A percentile compares a stretch with the other conserved stretches of the same genome.
phyloP scores from a whole-genome alignment of 768 basidiomycete genomes.

The Mycena olivaceomarginata region DNA sequence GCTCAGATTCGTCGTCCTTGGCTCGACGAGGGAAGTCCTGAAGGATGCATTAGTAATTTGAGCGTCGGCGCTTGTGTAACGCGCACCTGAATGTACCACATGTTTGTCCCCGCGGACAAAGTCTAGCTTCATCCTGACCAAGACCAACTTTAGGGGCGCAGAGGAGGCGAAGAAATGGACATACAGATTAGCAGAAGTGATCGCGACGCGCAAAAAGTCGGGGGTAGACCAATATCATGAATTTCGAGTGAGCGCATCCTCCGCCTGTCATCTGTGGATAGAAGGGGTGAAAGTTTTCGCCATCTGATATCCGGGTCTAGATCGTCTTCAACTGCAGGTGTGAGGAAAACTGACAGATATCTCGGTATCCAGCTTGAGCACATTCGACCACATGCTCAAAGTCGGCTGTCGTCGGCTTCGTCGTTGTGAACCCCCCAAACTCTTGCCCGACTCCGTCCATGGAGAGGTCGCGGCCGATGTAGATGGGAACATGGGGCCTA shows the following conservation, averaged over 20 bases:
- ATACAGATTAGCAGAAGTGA: conserved; percentile 36
- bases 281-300: conserved; percentile 26
- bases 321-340: neutral
- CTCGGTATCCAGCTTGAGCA: neutral
- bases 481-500: neutral
- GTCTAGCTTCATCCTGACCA: conserved; percentile 8
- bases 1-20: neutral
- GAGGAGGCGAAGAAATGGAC: neutral
- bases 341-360: neutral
- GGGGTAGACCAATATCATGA: conserved; percentile 30
- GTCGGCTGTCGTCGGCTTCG: neutral
- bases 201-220: conserved; percentile 30
- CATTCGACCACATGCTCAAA: neutral
- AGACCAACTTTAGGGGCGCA: neutral
- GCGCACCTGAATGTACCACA: conserved; percentile 26
- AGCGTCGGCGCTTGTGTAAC: too few species aligned
- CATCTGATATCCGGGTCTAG: conserved; percentile 10
- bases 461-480: conserved; percentile 11
- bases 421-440: neutral
- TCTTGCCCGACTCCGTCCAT: neutral
- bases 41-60: neutral
- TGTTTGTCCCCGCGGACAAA: conserved; percentile 3
- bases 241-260: conserved; percentile 31
- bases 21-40: conserved; percentile 9
- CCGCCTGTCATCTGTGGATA: conserved; percentile 12